Percentiles rank a stretch among this genome's conserved stretches.
These are phyloP conservation scores for Fusarium duplospermum DNA, from an alignment of 2,329 filamentous ascomycete genomes.

Conservation along the genomic window DNA sequence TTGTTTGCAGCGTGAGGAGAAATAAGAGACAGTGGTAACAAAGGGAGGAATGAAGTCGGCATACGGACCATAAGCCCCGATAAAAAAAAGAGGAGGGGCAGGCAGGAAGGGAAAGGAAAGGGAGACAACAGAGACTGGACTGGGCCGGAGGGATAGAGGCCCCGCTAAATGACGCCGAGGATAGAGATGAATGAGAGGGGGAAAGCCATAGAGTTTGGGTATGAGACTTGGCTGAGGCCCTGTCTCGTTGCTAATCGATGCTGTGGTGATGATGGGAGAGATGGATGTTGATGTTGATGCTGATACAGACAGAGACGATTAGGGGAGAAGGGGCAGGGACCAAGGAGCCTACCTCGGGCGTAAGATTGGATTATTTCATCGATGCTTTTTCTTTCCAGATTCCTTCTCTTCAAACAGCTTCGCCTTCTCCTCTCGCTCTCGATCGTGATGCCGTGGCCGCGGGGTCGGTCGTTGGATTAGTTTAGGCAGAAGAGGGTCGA, in stretches of 20 bases:
- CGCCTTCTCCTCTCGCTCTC: constrained; percentile 8
- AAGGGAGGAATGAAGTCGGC: constrained; percentile 39
- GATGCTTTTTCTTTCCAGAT: not conserved
- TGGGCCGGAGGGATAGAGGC: constrained; percentile 21
- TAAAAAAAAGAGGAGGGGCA: constrained; percentile 44
- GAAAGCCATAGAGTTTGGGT: constrained; percentile 1
- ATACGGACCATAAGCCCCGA: constrained; percentile 38
- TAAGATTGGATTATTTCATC: constrained; percentile 11
- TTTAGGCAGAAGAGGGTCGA: constrained; percentile 42
- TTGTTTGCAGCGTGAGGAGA: constrained; percentile 28
- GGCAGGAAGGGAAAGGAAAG: constrained; percentile 29
- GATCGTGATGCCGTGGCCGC: constrained; percentile 30
- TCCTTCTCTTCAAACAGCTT: constrained; percentile 11
- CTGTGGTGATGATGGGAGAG: constrained; percentile 5
- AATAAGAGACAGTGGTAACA: constrained; percentile 25
- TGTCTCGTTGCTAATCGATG: constrained; percentile 39
- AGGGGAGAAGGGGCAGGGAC: not conserved
- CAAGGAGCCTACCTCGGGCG: constrained; percentile 22
- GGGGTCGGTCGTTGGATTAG: constrained; percentile 35
- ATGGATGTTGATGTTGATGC: constrained; percentile 27
- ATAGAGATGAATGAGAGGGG: constrained; percentile 11
- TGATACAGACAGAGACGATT: constrained; percentile 19
- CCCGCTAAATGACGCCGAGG: constrained; percentile 22
- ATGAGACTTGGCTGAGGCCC: constrained; percentile 20
- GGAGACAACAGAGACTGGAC: constrained; percentile 18